Evolutionary conservation across 1,284 basidiomycete genomes (phyloP).

Genomic region (Sutorius eximius): DNA sequence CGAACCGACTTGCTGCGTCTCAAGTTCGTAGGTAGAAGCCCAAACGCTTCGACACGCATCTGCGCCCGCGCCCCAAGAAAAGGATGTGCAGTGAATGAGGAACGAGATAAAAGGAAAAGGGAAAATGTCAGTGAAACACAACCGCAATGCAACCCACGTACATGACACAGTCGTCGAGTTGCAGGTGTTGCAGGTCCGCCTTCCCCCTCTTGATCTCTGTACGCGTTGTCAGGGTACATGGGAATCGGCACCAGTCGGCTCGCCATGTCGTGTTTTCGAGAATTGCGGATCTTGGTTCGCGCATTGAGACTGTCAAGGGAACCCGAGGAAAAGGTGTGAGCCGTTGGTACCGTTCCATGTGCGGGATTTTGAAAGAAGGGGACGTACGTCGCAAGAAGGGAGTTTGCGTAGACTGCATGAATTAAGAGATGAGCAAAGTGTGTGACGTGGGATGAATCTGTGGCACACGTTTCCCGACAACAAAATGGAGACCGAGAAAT

Average conservation of each 20-base stretch:
- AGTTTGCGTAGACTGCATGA: slow-evolving; percentile 27
- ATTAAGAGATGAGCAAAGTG: neutral
- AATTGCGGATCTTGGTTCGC: slow-evolving; percentile 11
- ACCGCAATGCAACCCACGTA: neutral
- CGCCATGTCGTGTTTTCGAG: neutral
- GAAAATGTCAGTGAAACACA: neutral
- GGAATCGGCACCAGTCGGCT: slow-evolving; percentile 1
- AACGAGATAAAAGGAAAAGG: no score
- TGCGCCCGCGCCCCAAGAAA: no score
- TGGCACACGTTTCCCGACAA: slow-evolving; percentile 45
- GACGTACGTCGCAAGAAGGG: slow-evolving; percentile 27
- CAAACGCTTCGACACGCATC: neutral
- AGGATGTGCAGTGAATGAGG: no score
- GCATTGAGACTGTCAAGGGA: slow-evolving; percentile 21
- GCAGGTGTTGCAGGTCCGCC: neutral
- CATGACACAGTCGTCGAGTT: neutral
- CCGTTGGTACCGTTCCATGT: neutral
- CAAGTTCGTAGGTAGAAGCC: neutral
- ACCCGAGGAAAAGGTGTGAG: neutral
- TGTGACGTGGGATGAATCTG: neutral
- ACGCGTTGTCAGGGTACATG: neutral
- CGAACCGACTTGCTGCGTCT: neutral
- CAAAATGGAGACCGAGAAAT: slow-evolving; percentile 49
- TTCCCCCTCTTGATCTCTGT: neutral
- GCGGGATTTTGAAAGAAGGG: neutral